A percentile compares a stretch with the other conserved stretches of the same genome.
Conservation (phyloP, 2,329 filamentous ascomycete species). For the Ceratocystiopsis brevicomis region DNA sequence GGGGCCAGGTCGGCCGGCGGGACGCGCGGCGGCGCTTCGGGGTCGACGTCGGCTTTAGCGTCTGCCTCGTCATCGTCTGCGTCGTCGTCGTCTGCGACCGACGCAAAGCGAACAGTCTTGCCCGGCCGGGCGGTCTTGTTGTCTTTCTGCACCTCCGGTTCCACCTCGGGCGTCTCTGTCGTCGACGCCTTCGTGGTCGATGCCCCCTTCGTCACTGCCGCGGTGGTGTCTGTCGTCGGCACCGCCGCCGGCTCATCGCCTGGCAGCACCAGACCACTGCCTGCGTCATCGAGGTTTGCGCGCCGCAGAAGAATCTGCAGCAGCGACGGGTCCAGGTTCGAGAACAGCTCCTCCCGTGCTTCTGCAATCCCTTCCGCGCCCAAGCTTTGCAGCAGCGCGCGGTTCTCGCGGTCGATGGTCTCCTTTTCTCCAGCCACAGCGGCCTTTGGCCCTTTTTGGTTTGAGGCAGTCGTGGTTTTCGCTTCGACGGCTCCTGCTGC, state of each 20-base stretch:
- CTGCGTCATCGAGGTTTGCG: slow-evolving; percentile 51
- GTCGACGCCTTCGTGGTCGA: neutral
- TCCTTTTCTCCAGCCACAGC: slow-evolving; percentile 31
- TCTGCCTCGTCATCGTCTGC: neutral
- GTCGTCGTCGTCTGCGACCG: slow-evolving; percentile 2
- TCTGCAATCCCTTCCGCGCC: slow-evolving; percentile 61
- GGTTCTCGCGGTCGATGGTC: slow-evolving; percentile 71
- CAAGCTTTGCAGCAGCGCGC: slow-evolving; percentile 55
- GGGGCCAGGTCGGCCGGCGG: too few relatives aligned
- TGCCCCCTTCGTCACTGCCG: neutral
- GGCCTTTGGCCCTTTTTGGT: neutral
- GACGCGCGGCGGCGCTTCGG: neutral
- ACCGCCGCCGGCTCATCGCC: slow-evolving; percentile 1
- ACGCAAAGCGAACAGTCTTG: slow-evolving; percentile 13
- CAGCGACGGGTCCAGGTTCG: slow-evolving; percentile 53
- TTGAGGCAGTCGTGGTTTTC: neutral
- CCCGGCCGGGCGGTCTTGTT: slow-evolving; percentile 6
- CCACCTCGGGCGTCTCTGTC: slow-evolving; percentile 2
- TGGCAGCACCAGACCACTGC: slow-evolving; percentile 18
- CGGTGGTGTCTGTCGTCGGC: too few relatives aligned
- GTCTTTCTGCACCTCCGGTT: slow-evolving; percentile 1
- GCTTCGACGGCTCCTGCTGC: neutral
- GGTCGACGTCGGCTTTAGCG: neutral
- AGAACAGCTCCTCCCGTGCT: slow-evolving; percentile 63
- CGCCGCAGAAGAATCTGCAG: slow-evolving; percentile 59